Evolutionary conservation across 345 rosid species (phyloP), one percentile per base, ranked within the genome.

Genomic region (Limnanthes douglasii): DNA sequence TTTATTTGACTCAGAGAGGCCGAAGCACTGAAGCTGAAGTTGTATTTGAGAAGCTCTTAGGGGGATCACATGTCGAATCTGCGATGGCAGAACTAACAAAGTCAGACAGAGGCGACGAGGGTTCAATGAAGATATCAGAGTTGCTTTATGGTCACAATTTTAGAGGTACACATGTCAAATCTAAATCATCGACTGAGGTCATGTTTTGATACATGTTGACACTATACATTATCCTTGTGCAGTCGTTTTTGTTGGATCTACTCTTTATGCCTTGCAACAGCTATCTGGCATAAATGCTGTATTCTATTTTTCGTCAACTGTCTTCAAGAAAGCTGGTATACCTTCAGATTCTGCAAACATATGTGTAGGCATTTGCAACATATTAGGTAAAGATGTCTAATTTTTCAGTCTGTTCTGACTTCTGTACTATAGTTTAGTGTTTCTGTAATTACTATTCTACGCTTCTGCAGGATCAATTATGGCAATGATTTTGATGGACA

Each of bases 211-310:
- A 30, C 16, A 36, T 37, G 22, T 27, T 33, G 34, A 41, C 6
- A 46, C 27, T 41, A 32, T 12, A 41, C 33, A 26, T 29, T 38
- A n/a, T 59, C 49, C 22, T 42, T 71, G 60, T 71, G 95, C 97
- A 88, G 97, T 88, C 81, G 60, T 88, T 75, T 86, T 65, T 72
- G 69, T 75, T 67, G 95, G 95, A 48, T 73, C 90, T 68, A 37
- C 70, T 59, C 90, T 88, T 71, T 82, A 68, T 71, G 93, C 79
- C 66, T 72, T 88, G 63, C 97, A 88, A 72, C 95, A 88, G 69
- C 73, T 88, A 50, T 88, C 95, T 28, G 95, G 97, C 48, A 82
- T 78, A 71, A 88, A 88, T 55, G 88, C 93, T 37, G 74, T 88
- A 40, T 88, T 88, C 73, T 88, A 78, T 67, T 82, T 82, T 69